Evolutionary conservation across 2,329 filamentous ascomycete genomes (phyloP).

Genomic region (Stagonosporopsis rhizophila): DNA sequence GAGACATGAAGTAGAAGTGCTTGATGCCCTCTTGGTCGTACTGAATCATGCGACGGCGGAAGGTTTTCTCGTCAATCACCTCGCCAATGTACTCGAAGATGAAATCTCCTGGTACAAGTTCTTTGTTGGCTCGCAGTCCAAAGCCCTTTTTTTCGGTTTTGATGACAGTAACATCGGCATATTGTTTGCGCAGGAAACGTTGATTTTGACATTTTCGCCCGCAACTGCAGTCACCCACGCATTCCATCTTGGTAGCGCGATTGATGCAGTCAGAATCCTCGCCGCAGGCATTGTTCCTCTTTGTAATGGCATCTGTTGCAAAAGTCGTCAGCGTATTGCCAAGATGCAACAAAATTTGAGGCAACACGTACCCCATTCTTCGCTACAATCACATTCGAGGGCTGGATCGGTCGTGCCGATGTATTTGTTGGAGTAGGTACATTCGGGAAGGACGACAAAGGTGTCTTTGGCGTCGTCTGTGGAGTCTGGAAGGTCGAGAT

Average conservation of each 20-base stretch:
- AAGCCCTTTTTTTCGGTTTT: constrained; percentile 98
- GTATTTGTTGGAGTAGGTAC: constrained; percentile 89
- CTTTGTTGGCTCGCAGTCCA: constrained; percentile 80
- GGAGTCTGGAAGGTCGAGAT: constrained; percentile 76
- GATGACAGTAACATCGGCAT: constrained; percentile 91
- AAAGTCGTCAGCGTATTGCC: constrained; percentile 41
- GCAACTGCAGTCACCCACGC: constrained; percentile 85
- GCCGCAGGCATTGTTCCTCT: constrained; percentile 82
- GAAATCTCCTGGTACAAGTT: constrained; percentile 84
- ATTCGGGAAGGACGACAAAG: constrained; percentile 84
- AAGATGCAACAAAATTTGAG: neutral
- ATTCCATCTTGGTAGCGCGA: constrained; percentile 97
- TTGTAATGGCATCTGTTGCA: constrained; percentile 56
- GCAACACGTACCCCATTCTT: constrained; percentile 84
- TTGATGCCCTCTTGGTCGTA: constrained; percentile 98
- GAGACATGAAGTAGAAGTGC: constrained; percentile 99
- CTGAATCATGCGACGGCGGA: constrained; percentile 86
- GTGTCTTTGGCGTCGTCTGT: constrained; percentile 76
- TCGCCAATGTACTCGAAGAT: constrained; percentile 99
- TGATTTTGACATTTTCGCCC: constrained; percentile 90
- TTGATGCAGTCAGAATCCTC: constrained; percentile 99
- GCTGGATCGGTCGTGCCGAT: constrained; percentile 92
- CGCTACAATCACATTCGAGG: constrained; percentile 91
- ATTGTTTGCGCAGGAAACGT: constrained; percentile 88
- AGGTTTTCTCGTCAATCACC: constrained; percentile 91